Conservation (phyloP, 179 eudicot genomes). For the Camellia oleifera region DNA sequence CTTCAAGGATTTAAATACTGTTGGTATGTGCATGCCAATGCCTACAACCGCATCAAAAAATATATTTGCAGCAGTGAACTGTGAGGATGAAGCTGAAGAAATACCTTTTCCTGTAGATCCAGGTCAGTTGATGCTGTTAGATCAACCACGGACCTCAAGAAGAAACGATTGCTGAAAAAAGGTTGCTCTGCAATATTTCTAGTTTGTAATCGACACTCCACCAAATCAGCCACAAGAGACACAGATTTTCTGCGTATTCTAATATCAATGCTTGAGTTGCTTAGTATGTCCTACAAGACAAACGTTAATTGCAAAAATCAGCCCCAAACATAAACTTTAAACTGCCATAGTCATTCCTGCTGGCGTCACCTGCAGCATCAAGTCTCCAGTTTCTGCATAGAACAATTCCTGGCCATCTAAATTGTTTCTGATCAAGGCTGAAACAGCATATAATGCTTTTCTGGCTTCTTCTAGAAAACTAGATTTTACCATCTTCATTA, state of each 20-base stretch:
- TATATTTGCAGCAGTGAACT: conserved; percentile 1
- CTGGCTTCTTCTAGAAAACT: conserved; percentile 68
- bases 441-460: conserved; percentile 86
- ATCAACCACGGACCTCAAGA: conserved; percentile 73
- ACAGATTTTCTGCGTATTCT: conserved; percentile 68
- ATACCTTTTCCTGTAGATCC: conserved; percentile 95
- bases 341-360: not conserved
- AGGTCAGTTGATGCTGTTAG: conserved; percentile 58
- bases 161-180: conserved; percentile 53
- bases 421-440: conserved; percentile 86
- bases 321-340: conserved; percentile 2
- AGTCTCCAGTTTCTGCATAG: conserved; percentile 71
- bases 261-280: conserved; percentile 67
- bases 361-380: conserved; percentile 72
- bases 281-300: conserved; percentile 67
- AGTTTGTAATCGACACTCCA: conserved; percentile 49
- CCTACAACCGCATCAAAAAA: not conserved
- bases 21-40: not conserved
- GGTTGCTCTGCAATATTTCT: conserved; percentile 42
- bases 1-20: not conserved
- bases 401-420: conserved; percentile 57
- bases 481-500: conserved; percentile 73
- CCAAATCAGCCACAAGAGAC: conserved; percentile 76
- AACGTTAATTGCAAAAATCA: conserved; percentile 21
- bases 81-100: not conserved